phyloP scores from a whole-genome alignment of 345 rosid species.

The Eucalyptus virginea region DNA sequence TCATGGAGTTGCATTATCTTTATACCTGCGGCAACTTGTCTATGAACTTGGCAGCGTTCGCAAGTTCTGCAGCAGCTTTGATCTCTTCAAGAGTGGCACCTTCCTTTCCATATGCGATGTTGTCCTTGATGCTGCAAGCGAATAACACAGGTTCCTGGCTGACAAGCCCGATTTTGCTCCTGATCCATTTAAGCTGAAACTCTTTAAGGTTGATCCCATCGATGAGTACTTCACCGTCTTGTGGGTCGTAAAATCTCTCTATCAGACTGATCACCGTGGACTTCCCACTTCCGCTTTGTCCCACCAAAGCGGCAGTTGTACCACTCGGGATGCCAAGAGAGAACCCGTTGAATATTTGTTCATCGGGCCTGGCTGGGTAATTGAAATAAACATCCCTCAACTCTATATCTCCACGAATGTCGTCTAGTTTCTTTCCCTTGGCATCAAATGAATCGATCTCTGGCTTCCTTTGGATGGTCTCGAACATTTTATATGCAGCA shows the following conservation, averaged over 20 bases:
- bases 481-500: conserved; percentile 24
- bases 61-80: conserved; percentile 14
- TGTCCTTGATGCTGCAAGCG: conserved; percentile 15
- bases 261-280: conserved; percentile 19
- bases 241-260: conserved; percentile 26
- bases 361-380: conserved; percentile 32
- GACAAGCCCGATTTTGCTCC: conserved; percentile 24
- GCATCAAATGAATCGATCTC: conserved; percentile 16
- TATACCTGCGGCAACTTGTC: conserved; percentile 24
- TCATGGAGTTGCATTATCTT: neutral
- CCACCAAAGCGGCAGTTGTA: conserved; percentile 23
- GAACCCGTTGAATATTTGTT: conserved; percentile 13
- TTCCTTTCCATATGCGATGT: conserved; percentile 27
- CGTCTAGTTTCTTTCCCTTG: conserved; percentile 6
- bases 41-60: conserved; percentile 28
- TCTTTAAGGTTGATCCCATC: conserved; percentile 17
- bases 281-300: conserved; percentile 31
- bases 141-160: conserved; percentile 27
- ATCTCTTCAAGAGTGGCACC: conserved; percentile 19
- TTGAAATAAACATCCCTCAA: conserved; percentile 11
- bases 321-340: conserved; percentile 16
- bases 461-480: conserved; percentile 14
- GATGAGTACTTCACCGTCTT: conserved; percentile 8
- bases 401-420: conserved; percentile 16
- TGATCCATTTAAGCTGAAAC: conserved; percentile 20